A percentile compares a stretch with the other conserved stretches of the same genome.
Evolutionary conservation across 148 eudicot genomes (phyloP).

Genomic region (Nepenthes gracilis): DNA sequence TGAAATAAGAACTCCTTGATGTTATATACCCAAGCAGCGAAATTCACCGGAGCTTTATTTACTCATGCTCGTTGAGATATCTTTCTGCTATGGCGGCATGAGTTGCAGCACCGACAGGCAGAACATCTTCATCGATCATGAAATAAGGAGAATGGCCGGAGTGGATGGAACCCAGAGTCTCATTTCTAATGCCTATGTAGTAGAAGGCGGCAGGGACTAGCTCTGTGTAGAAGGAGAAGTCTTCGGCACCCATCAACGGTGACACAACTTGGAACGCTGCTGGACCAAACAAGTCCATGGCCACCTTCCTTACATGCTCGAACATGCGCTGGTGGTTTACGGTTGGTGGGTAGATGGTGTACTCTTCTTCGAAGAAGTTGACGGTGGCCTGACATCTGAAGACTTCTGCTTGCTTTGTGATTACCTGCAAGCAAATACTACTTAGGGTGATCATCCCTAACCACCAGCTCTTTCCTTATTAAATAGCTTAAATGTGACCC

Average conservation of each 20-base stretch:
- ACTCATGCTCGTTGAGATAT: constrained; percentile 33
- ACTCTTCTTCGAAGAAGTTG: constrained; percentile 49
- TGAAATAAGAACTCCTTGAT: no score
- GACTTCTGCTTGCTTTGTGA: constrained; percentile 50
- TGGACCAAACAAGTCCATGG: constrained; percentile 36
- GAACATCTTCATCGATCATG: constrained; percentile 56
- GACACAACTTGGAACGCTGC: constrained; percentile 26
- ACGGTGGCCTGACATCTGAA: constrained; percentile 52
- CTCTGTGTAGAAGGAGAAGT: constrained; percentile 67
- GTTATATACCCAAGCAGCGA: no score
- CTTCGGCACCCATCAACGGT: constrained; percentile 79
- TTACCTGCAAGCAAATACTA: constrained; percentile 30
- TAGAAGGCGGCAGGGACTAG: constrained; percentile 58
- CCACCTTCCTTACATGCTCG: constrained; percentile 46
- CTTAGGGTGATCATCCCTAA: no score
- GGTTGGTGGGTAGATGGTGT: constrained; percentile 57
- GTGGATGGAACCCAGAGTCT: constrained; percentile 46
- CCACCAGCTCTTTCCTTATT: no score
- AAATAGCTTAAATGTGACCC: no score
- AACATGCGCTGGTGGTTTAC: constrained; percentile 53
- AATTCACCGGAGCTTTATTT: no score
- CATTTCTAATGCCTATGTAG: constrained; percentile 56
- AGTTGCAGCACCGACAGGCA: constrained; percentile 64
- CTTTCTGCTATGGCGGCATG: constrained; percentile 80
- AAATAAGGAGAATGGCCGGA: constrained; percentile 67